Evolutionary conservation across 179 eudicot genomes (phyloP).

Genomic region (Heliamphora ciliata): DNA sequence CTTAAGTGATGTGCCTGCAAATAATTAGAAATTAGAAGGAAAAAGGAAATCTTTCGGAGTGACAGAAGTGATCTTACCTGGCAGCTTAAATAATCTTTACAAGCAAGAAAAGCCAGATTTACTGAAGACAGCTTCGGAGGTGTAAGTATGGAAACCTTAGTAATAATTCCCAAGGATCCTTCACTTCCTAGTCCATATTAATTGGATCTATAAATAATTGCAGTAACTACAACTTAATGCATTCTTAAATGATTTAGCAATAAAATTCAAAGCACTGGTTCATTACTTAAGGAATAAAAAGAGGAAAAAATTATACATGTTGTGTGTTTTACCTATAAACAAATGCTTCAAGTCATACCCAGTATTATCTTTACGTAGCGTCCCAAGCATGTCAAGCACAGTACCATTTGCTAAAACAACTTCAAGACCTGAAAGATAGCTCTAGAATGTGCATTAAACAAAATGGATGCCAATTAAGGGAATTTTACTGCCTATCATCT

Average conservation of each 20-base stretch:
- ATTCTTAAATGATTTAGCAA: neutral
- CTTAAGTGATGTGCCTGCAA: neutral
- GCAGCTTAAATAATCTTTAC: conserved; percentile 85
- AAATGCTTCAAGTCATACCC: conserved; percentile 99
- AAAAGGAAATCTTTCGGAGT: neutral
- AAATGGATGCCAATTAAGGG: conserved; percentile 2
- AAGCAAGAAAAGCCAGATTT: conserved; percentile 88
- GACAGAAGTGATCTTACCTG: conserved; percentile 46
- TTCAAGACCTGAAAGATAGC: conserved; percentile 69
- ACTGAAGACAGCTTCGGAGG: conserved; percentile 82
- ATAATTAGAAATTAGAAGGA: neutral
- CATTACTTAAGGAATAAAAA: conserved; percentile 11
- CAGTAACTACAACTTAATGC: neutral
- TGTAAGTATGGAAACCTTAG: conserved; percentile 85
- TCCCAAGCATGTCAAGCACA: conserved; percentile 92
- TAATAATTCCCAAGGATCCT: conserved; percentile 89
- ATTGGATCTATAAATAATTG: neutral
- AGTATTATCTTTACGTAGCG: conserved; percentile 95
- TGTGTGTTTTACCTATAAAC: conserved; percentile 61
- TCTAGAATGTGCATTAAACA: conserved; percentile 11
- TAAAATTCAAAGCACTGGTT: neutral
- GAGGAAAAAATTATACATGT: neutral
- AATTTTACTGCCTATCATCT: neutral
- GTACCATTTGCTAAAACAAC: conserved; percentile 89
- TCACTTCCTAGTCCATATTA: conserved; percentile 65